These are phyloP conservation scores for Cyphellophora europaea DNA, from an alignment of 2,329 filamentous ascomycete genomes.

Conservation along the genomic window DNA sequence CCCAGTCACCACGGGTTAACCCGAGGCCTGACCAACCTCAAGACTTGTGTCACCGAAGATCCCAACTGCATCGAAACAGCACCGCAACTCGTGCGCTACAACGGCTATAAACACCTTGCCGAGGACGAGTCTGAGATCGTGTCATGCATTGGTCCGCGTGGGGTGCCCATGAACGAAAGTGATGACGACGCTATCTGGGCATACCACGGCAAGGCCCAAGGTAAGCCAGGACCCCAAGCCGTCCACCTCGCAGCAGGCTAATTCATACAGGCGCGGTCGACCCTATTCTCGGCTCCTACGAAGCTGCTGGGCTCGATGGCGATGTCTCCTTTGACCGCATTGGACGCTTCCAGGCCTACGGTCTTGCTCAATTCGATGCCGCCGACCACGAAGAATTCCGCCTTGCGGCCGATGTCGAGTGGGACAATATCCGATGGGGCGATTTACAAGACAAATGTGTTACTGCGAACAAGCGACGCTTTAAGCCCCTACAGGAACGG, in stretches of 20 bases:
- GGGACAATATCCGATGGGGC: constrained; percentile 63
- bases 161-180: constrained; percentile 41
- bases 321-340: constrained; percentile 62
- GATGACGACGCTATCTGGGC: constrained; percentile 56
- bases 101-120: constrained; percentile 16
- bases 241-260: constrained; percentile 1
- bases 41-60: constrained; percentile 13
- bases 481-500: constrained; percentile 16
- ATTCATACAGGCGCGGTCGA: constrained; percentile 17
- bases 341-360: constrained; percentile 56
- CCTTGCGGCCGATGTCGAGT: constrained; percentile 30
- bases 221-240: constrained; percentile 9
- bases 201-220: constrained; percentile 28
- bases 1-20: constrained; percentile 18
- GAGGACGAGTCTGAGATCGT: constrained; percentile 29
- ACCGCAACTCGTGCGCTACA: constrained; percentile 18
- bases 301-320: constrained; percentile 51
- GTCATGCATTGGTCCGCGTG: constrained; percentile 54
- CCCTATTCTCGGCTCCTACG: constrained; percentile 51
- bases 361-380: constrained; percentile 23
- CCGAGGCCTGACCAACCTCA: constrained; percentile 15
- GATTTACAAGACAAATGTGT: constrained; percentile 59
- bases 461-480: constrained; percentile 58
- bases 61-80: constrained; percentile 15
- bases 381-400: constrained; percentile 20